Base-by-base conservation (phyloP, 805 yeast species). In the Lipomyces yamadae region DNA sequence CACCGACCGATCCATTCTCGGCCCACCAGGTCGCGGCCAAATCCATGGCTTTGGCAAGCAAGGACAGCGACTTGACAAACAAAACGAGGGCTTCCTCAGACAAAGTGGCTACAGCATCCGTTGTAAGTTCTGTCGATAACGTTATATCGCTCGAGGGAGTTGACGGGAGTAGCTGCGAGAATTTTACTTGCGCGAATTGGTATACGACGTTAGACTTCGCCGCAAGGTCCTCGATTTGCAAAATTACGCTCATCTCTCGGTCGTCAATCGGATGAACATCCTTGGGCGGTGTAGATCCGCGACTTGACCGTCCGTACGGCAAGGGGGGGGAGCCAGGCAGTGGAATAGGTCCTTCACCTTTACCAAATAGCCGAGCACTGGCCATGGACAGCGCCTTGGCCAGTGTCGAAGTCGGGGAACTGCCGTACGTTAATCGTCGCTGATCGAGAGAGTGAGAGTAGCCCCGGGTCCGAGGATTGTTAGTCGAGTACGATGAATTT, bases 11-110 rank as follows among this genome's bases (percentile, higher is more conserved):
- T 73, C 76, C 74, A 71, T 76, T 83, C 79, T 62, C 78, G 68
- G 85, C 83, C 98, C 98, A 95, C 98, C 98, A 95, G 13, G 83
- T 88, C 55, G 93, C 86, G 0, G 97, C 96, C 53, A 87, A 77
- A 60, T 86, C 83, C 96, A 94, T 93, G 0, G 97, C 97, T 67
- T 84, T 86, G 0, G 97, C 94, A 61, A 94, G 81, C 15, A 93
- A 79, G 0, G 96, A 87, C 57, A 95, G 81, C 0, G 96, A 85
- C 78, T 93, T 94, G 69, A 92, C 89, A 77, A 92, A 94, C 64
- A 94, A 79, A 0, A 88, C 88, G 29, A 92, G 86, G 1, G 98
- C 96, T 76, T 95, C 98, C 72, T 90, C 92, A 66, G 96, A 87
- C 4, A 92, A 71, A 7, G 68, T 66, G 72, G 81, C 83, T 55